phyloP scores from a whole-genome alignment of 163 green algal species.

The Scenedesmus sp. region DNA sequence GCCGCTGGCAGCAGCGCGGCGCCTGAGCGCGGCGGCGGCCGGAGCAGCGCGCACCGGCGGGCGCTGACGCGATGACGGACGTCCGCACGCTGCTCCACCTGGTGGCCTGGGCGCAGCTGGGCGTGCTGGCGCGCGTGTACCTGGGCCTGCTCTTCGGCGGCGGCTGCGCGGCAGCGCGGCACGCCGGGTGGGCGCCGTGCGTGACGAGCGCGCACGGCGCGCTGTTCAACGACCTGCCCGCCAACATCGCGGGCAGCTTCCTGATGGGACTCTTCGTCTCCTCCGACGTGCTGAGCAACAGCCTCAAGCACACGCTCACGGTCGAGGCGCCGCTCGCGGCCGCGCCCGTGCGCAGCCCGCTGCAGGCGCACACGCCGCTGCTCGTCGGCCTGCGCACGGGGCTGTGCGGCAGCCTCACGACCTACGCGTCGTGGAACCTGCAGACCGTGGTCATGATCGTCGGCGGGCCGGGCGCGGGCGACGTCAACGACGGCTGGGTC shows the following conservation, averaged over 20 bases:
- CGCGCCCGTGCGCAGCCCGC: slow-evolving; percentile 20
- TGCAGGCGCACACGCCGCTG: slow-evolving; percentile 44
- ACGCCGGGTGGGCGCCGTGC: slow-evolving; percentile 52
- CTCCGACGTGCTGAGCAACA: slow-evolving; percentile 54
- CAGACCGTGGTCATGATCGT: slow-evolving; percentile 65
- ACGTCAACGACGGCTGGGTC: slow-evolving; percentile 37
- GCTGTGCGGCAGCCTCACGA: slow-evolving; percentile 88
- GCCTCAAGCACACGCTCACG: slow-evolving; percentile 33
- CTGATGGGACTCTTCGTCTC: slow-evolving; percentile 81
- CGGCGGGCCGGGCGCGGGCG: not conserved
- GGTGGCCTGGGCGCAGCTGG: slow-evolving; percentile 36
- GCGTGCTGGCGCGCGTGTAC: slow-evolving; percentile 19
- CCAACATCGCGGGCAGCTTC: slow-evolving; percentile 84
- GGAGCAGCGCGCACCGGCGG: too few relatives aligned
- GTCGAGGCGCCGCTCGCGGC: slow-evolving; percentile 32
- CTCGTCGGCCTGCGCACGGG: slow-evolving; percentile 63
- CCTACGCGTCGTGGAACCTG: slow-evolving; percentile 83
- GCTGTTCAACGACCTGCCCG: slow-evolving; percentile 77
- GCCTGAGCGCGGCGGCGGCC: too few relatives aligned
- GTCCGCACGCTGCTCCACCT: slow-evolving; percentile 37
- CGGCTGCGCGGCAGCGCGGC: slow-evolving; percentile 5
- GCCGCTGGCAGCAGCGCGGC: not conserved
- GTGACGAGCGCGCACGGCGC: slow-evolving; percentile 51
- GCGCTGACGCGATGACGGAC: too few relatives aligned
- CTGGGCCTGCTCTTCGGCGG: slow-evolving; percentile 30